These are phyloP conservation scores for Barnettozyma hawaiiensis DNA, from an alignment of 1,139 yeast species.

Conservation along the genomic window DNA sequence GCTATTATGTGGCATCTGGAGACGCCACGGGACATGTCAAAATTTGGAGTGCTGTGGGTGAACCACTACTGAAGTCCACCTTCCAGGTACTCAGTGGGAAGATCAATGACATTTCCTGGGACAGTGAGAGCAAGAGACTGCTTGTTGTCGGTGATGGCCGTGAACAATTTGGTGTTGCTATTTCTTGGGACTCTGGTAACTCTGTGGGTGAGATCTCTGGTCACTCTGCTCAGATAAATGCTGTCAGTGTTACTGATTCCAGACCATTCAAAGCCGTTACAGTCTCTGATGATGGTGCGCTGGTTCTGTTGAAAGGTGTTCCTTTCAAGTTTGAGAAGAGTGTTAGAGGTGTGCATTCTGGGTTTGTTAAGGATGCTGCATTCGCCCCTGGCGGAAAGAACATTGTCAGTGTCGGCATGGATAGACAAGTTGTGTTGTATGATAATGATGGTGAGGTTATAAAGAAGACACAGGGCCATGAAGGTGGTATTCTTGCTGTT, in stretches of 20 bases:
- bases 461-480: slow-evolving; percentile 46
- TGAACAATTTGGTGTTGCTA: slow-evolving; percentile 88
- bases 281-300: slow-evolving; percentile 78
- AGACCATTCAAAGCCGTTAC: slow-evolving; percentile 95
- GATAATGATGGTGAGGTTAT: slow-evolving; percentile 78
- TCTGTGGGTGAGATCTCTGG: slow-evolving; percentile 95
- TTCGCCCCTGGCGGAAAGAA: slow-evolving; percentile 74
- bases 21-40: slow-evolving; percentile 84
- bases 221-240: slow-evolving; percentile 79
- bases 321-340: slow-evolving; percentile 83
- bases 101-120: slow-evolving; percentile 87
- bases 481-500: slow-evolving; percentile 76
- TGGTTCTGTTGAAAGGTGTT: slow-evolving; percentile 87
- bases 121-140: slow-evolving; percentile 75
- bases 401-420: slow-evolving; percentile 83
- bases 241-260: slow-evolving; percentile 78
- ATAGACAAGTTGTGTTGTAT: slow-evolving; percentile 68
- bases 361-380: slow-evolving; percentile 73
- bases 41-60: slow-evolving; percentile 75
- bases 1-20: slow-evolving; percentile 87
- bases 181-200: slow-evolving; percentile 91
- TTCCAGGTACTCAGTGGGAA: slow-evolving; percentile 79
- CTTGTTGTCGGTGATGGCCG: slow-evolving; percentile 96
- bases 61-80: slow-evolving; percentile 65
- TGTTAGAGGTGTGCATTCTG: slow-evolving; percentile 67